Evolutionary conservation across 306 rosid species (phyloP).

Genomic region (Mimosa bimucronata): DNA sequence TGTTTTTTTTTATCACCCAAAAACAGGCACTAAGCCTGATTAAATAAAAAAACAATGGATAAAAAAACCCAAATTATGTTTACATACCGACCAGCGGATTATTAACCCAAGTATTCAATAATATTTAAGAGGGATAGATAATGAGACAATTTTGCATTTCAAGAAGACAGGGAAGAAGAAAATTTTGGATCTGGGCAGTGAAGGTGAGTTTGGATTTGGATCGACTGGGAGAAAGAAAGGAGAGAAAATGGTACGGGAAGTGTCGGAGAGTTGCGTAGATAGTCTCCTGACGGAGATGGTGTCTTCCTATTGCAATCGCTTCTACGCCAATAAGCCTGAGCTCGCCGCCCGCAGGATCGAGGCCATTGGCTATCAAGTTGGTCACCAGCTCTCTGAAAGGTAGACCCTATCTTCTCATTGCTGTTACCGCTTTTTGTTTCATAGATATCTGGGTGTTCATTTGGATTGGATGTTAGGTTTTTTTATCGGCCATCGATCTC

Average conservation of each 20-base stretch:
- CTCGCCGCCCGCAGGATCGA: slow-evolving; percentile 96
- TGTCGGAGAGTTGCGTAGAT: slow-evolving; percentile 92
- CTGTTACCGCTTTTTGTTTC: neutral
- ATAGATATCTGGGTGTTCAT: neutral
- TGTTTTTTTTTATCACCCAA: too few species aligned
- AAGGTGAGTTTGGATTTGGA: slow-evolving; percentile 1
- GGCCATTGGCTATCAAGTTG: slow-evolving; percentile 97
- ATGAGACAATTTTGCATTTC: neutral
- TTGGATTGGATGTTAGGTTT: neutral
- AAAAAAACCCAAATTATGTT: too few species aligned
- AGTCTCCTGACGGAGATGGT: slow-evolving; percentile 91
- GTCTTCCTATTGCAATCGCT: slow-evolving; percentile 75
- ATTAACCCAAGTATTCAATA: too few species aligned
- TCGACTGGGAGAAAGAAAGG: slow-evolving; percentile 21
- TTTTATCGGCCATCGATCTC: neutral
- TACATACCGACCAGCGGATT: too few species aligned
- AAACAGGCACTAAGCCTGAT: too few species aligned
- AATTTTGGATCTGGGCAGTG: neutral
- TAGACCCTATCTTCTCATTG: slow-evolving; percentile 17
- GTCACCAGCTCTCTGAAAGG: slow-evolving; percentile 99
- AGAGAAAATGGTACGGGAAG: slow-evolving; percentile 77
- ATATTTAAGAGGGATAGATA: too few species aligned
- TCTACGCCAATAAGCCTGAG: slow-evolving; percentile 88
- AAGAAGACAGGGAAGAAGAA: neutral
- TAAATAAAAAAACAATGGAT: too few species aligned